Evolutionary conservation across 768 basidiomycete species (phyloP).

Genomic region (Terana coerulea): DNA sequence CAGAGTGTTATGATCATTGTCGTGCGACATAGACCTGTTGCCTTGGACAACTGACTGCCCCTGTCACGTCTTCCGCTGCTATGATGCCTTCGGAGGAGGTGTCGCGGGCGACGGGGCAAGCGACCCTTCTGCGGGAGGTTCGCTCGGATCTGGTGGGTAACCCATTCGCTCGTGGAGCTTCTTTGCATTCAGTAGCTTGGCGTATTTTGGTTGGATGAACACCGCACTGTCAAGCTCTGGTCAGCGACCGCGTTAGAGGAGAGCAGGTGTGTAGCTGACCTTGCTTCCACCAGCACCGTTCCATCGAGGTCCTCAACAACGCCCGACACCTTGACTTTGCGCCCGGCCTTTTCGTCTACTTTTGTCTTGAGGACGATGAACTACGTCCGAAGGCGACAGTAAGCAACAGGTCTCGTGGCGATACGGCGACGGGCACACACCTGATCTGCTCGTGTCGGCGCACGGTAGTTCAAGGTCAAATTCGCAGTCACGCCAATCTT

Average conservation of each 20-base stretch:
- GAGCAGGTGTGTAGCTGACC: conserved; percentile 42
- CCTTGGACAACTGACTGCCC: background rate
- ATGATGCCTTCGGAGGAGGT: conserved; percentile 12
- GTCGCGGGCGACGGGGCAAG: conserved; percentile 20
- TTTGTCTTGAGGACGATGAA: conserved; percentile 79
- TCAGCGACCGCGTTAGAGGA: background rate
- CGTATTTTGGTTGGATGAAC: conserved; percentile 89
- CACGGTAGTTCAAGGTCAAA: conserved; percentile 74
- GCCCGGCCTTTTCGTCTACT: conserved; percentile 64
- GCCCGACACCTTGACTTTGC: conserved; percentile 72
- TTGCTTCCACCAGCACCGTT: conserved; percentile 75
- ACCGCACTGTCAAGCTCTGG: conserved; percentile 47
- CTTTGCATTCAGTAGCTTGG: conserved; percentile 63
- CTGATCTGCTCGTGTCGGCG: conserved; percentile 88
- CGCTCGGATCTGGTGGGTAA: conserved; percentile 33
- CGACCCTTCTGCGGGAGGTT: conserved; percentile 18
- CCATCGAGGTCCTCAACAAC: conserved; percentile 81
- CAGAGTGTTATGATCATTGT: too few species aligned
- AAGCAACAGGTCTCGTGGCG: background rate
- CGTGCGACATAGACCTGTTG: too few species aligned
- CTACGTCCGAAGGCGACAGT: conserved; percentile 35
- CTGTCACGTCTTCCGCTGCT: background rate
- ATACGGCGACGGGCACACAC: conserved; percentile 29
- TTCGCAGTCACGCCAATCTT: conserved; percentile 93
- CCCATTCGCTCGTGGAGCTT: conserved; percentile 66